Base-by-base conservation (phyloP, 805 yeast genomes). In the Yarrowia sp. region DNA sequence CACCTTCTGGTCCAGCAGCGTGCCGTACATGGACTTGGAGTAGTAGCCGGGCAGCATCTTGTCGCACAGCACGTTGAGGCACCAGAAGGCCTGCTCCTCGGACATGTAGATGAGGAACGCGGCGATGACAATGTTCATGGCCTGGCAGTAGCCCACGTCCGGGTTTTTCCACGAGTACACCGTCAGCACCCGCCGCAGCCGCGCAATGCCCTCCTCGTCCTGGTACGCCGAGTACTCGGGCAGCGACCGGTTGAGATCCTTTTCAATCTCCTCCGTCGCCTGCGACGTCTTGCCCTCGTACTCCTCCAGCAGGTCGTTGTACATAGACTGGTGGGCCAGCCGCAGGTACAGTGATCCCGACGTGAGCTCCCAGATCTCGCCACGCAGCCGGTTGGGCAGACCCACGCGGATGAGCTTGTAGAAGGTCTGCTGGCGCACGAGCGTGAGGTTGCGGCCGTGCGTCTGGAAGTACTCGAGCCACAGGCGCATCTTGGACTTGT, bases 61-160 rank as follows among this genome's bases (percentile, higher is more conserved):
- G 64, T 91, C 96, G 75, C 97, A 91, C 2, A 94, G 74, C 16
- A 83, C 82, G 62, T 85, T 83, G 62, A 94, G 78, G 63, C 93
- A 84, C 98, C 98, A 94, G 70, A 90, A 94, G 0, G 97, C 98
- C 73, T 94, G 98, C 66, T 93, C 99, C 73, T 94, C 99, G 8
- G 96, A 87, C 87, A 90, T 91, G 65, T 69, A 76, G 55, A 77
- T 77, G 27, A 77, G 84, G 69, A 84, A 81, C 0, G 79, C 78
- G 0, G 80, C 80, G 3, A 75, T 78, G 13, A 77, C 80, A 58
- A 94, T 94, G 71, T 94, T 94, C 99, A 96, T 94, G 1, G 98
- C 99, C 73, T 94, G 99, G 72, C 99, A 94, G 73, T 94, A 94
- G 0, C 99, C 99, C 24, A 94, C 90, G 41, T 93, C 97, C 0